Evolutionary conservation across 768 basidiomycete genomes (phyloP).

Genomic region (Trametes punicea): DNA sequence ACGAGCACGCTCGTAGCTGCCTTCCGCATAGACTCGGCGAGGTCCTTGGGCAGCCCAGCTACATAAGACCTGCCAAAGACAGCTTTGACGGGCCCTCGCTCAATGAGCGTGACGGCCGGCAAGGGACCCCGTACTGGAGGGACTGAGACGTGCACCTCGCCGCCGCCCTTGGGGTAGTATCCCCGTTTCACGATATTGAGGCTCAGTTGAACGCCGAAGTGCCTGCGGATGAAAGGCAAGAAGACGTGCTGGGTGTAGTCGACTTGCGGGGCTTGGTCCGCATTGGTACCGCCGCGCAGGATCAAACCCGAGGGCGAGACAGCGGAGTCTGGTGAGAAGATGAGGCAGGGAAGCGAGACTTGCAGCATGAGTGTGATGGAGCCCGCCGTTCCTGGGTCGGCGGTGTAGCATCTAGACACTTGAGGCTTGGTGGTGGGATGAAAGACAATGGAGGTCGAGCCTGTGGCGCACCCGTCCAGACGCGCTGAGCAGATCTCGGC

Average conservation of each 20-base stretch:
- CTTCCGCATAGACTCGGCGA: conserved; percentile 55
- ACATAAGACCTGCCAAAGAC: conserved; percentile 63
- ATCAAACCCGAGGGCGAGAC: conserved; percentile 43
- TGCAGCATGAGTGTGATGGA: conserved; percentile 72
- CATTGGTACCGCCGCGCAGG: conserved; percentile 73
- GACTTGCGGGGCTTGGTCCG: conserved; percentile 66
- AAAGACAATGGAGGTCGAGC: conserved; percentile 55
- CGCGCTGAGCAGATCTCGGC: conserved; percentile 55
- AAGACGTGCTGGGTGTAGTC: conserved; percentile 65
- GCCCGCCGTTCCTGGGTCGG: conserved; percentile 59
- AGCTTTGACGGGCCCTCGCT: conserved; percentile 49
- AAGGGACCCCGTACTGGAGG: conserved; percentile 39
- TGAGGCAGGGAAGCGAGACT: conserved; percentile 63
- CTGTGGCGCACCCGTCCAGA: conserved; percentile 52
- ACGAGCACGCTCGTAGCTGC: conserved; percentile 49
- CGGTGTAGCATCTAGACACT: conserved; percentile 40
- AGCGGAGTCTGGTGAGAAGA: conserved; percentile 42
- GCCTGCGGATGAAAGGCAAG: conserved; percentile 61
- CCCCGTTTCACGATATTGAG: conserved; percentile 56
- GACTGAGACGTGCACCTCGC: conserved; percentile 46
- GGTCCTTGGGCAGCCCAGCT: conserved; percentile 53
- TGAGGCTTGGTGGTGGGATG: conserved; percentile 43
- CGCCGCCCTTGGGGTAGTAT: conserved; percentile 74
- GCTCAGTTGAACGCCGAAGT: conserved; percentile 45
- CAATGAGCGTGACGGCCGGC: conserved; percentile 45